Conservation (phyloP, 805 yeast genomes). For the Candida railenensis region DNA sequence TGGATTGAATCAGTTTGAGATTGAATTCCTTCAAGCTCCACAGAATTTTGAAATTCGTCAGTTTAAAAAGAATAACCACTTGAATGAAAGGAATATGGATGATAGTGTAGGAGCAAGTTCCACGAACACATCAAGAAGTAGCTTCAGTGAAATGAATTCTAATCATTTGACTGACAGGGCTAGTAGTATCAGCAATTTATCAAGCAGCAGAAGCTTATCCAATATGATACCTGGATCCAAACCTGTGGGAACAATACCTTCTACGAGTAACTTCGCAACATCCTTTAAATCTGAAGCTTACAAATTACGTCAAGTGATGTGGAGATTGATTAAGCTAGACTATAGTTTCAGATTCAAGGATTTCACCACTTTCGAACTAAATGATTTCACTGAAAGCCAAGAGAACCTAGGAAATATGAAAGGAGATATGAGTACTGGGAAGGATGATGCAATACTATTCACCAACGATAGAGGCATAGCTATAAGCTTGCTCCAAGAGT, state of each 20-base stretch:
- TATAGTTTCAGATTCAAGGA: conserved; percentile 11
- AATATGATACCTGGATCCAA: not conserved
- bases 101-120: not conserved
- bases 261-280: not conserved
- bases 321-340: conserved; percentile 27
- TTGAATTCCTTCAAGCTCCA: conserved; percentile 19
- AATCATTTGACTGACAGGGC: not conserved
- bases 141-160: not conserved
- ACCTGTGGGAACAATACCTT: not conserved
- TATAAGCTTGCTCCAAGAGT: conserved; percentile 20
- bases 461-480: conserved; percentile 22
- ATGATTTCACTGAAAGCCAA: not conserved
- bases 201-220: not conserved
- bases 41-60: conserved; percentile 21
- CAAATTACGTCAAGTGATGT: conserved; percentile 27
- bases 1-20: conserved; percentile 23
- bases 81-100: not conserved
- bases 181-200: not conserved
- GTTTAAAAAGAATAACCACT: not conserved
- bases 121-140: not conserved
- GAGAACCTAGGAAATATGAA: not conserved
- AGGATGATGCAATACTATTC: conserved; percentile 8
- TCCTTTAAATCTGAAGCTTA: conserved; percentile 19
- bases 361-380: conserved; percentile 1
- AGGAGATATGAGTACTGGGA: not conserved